These are phyloP conservation scores for Solanum verrucosum DNA, from an alignment of 257 asterid genomes.

Conservation along the genomic window DNA sequence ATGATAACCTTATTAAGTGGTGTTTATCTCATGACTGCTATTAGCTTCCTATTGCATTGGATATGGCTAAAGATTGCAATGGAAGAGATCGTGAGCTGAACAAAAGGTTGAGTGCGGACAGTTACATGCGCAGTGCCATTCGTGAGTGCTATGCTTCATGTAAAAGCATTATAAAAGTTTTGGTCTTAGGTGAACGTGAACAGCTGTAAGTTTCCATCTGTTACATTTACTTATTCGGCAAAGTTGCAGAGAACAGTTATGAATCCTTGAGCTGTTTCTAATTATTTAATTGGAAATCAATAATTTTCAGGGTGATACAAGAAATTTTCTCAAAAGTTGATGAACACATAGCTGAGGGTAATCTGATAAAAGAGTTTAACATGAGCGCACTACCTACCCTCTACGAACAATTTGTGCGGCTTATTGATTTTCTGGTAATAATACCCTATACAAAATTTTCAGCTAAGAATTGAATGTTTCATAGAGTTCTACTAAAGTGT, in stretches of 20 bases:
- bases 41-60: constrained; percentile 94
- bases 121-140: constrained; percentile 78
- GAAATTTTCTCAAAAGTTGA: constrained; percentile 76
- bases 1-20: background rate
- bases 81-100: constrained; percentile 84
- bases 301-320: constrained; percentile 43
- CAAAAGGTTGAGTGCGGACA: constrained; percentile 67
- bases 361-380: constrained; percentile 44
- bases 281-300: background rate
- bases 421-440: constrained; percentile 74
- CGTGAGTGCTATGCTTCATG: constrained; percentile 91
- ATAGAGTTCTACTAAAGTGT: background rate
- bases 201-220: constrained; percentile 46
- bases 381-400: constrained; percentile 81
- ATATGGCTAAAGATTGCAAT: constrained; percentile 94
- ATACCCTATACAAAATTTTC: background rate
- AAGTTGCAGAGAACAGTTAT: background rate
- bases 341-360: constrained; percentile 47
- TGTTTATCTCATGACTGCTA: constrained; percentile 3
- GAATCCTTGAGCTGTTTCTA: background rate
- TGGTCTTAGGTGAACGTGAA: constrained; percentile 81
- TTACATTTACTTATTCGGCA: background rate
- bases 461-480: background rate
- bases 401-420: constrained; percentile 71
- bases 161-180: constrained; percentile 61